These are phyloP conservation scores for Mucor lusitanicus DNA, from an alignment of 371 early-diverging fungal species.

Conservation along the genomic window DNA sequence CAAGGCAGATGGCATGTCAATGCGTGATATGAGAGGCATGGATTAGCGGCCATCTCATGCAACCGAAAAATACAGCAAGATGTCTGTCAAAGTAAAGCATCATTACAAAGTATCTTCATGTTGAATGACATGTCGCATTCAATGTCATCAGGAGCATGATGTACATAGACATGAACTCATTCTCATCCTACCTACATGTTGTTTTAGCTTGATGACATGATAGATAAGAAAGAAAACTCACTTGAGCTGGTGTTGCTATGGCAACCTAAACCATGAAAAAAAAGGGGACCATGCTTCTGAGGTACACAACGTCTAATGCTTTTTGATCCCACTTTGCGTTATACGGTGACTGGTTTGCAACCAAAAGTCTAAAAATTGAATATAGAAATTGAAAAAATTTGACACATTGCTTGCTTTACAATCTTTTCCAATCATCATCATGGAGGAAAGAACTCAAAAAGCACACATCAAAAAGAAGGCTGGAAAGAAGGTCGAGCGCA, in stretches of 20 bases:
- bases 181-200: no score
- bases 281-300: neutral
- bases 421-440: slow-evolving; percentile 2
- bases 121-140: no score
- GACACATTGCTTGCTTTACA: slow-evolving; percentile 1
- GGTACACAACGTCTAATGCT: neutral
- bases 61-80: neutral
- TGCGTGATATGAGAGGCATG: no score
- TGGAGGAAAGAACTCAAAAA: slow-evolving; percentile 74
- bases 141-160: no score
- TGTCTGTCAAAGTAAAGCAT: neutral
- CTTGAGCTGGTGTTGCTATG: neutral
- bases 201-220: no score
- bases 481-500: slow-evolving; percentile 86
- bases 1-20: neutral
- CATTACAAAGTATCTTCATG: no score
- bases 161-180: no score
- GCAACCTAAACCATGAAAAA: neutral
- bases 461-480: slow-evolving; percentile 82
- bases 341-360: neutral
- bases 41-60: neutral
- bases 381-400: slow-evolving; percentile 13
- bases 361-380: neutral
- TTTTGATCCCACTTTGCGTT: neutral
- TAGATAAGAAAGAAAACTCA: no score